Conservation (phyloP, 768 basidiomycete genomes). For the Lactifluus hygrophoroides region DNA sequence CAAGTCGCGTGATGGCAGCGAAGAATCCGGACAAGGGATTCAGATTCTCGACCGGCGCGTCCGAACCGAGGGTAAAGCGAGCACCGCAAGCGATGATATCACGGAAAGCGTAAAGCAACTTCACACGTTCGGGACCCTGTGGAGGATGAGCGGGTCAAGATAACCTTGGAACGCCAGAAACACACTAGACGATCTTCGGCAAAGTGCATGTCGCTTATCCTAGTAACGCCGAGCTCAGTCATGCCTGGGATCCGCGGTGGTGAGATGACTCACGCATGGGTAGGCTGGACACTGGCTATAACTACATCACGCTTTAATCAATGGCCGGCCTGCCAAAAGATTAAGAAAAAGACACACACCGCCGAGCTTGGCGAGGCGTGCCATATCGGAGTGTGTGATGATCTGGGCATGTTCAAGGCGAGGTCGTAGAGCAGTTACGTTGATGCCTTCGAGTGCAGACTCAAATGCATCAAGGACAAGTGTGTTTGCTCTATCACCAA, state of each 20-base stretch:
- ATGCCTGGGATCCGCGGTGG: neutral
- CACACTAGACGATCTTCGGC: constrained; percentile 72
- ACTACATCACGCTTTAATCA: constrained; percentile 35
- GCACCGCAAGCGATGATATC: constrained; percentile 57
- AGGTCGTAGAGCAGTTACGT: constrained; percentile 60
- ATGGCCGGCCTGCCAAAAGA: neutral
- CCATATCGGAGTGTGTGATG: constrained; percentile 66
- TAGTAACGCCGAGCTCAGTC: constrained; percentile 24
- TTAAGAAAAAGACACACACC: constrained; percentile 36
- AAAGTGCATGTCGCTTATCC: constrained; percentile 85
- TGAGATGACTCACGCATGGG: constrained; percentile 58
- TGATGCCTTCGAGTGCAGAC: constrained; percentile 46
- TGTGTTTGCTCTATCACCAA: constrained; percentile 82
- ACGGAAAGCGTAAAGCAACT: constrained; percentile 81
- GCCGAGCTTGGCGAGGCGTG: constrained; percentile 67
- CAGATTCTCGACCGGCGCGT: constrained; percentile 83
- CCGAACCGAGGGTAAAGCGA: constrained; percentile 72
- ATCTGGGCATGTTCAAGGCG: constrained; percentile 91
- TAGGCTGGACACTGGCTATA: constrained; percentile 86
- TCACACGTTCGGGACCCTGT: constrained; percentile 77
- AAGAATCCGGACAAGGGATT: constrained; percentile 82
- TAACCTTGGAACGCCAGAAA: neutral
- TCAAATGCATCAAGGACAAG: constrained; percentile 82
- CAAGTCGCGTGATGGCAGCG: constrained; percentile 75
- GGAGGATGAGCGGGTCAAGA: constrained; percentile 5